Evolutionary conservation across 371 early-diverging fungal genomes (phyloP), one percentile per base, ranked within the genome.

Genomic region (Parasitella parasitica): DNA sequence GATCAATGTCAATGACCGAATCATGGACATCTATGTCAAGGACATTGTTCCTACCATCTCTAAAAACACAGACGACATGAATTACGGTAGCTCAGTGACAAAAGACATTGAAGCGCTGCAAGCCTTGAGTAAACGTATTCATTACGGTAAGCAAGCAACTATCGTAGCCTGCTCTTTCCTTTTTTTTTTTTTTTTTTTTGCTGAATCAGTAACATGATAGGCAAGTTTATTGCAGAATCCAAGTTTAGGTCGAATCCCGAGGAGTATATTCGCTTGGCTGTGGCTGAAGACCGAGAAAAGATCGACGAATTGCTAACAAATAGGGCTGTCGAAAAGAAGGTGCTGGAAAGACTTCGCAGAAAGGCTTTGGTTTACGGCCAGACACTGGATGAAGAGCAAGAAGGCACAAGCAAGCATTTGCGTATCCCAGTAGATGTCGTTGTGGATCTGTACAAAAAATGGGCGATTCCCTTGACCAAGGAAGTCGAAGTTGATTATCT

Each of bases 201-300:
- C n/a, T n/a, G n/a, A n/a, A n/a, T n/a, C n/a, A n/a, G n/a, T n/a
- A n/a, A n/a, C n/a, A n/a, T n/a, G 13, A 1, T 63, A 91, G 92
- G 95, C 56, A 97, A 97, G 78, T 97, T 94, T 64, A 92, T 96
- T 46, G 97, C 97, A 24, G 98, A 98, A 71, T 90, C 95, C 27
- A 97, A 97, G 75, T 98, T 95, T 76, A 86, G 83, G 66, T 70
- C 70, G 22, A 91, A 92, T 69, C 92, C 93, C 6, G 83, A 86
- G 34, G 80, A 84, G 61, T 97, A 96, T 69, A 89, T 91, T n/a
- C 72, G 76, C n/a, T 73, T 93, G n/a, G 96, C 97, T 55, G 68
- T 85, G 51, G 77, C 76, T 35, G 73, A 85, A 52, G 94, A 98
- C 57, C 73, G 89, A 20, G 84, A 87, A 18, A 92, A 86, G 6